Evolutionary conservation across 331 rosid genomes (phyloP), one percentile per base, ranked within the genome.

Genomic region (Acacia concinna): DNA sequence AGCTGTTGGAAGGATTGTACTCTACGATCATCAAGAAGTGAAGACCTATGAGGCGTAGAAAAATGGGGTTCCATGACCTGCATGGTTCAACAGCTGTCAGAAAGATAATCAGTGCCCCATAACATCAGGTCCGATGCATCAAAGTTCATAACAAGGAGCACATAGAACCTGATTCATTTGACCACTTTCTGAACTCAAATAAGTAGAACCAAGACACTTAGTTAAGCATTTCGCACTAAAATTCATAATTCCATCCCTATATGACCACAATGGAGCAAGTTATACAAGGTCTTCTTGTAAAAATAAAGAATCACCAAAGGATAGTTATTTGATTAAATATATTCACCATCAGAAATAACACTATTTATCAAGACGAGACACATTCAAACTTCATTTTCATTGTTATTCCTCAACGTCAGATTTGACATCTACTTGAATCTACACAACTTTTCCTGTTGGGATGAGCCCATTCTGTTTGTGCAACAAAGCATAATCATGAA

Each of bases 41-140:
- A 71, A 66, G 92, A 84, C 80, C 71, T 68, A 73, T 75, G 84
- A 62, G 82, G 82, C 30, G 68, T 46, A 8, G 90, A 75, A 76
- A 81, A 62, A 31, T 81, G 80, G 17, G 90, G 82, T 66, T 75
- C 81, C 83, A 51, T 68, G 56, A 68, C 88, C 92, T 91, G 88
- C 76, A 81, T 25, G 25, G 71, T 86, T 68, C 79, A 87, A 68
- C 46, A 73, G 60, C 79, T 17, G 71, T 84, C 73, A 52, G 11
- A 84, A 84, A 67, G 20, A 49, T 6, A 68, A 67, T 56, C 30
- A 51, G 70, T 46, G 75, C 52, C 43, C 47, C 60, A 27, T 68
- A 63, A 72, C 18, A 44, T 30, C 28, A 75, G 71, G 80, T 76
- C 30, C 72, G 60, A 60, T 71, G 68, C 67, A 74, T 23, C 44